phyloP scores from a whole-genome alignment of 768 basidiomycete genomes.

The Tephrocybe sp. region DNA sequence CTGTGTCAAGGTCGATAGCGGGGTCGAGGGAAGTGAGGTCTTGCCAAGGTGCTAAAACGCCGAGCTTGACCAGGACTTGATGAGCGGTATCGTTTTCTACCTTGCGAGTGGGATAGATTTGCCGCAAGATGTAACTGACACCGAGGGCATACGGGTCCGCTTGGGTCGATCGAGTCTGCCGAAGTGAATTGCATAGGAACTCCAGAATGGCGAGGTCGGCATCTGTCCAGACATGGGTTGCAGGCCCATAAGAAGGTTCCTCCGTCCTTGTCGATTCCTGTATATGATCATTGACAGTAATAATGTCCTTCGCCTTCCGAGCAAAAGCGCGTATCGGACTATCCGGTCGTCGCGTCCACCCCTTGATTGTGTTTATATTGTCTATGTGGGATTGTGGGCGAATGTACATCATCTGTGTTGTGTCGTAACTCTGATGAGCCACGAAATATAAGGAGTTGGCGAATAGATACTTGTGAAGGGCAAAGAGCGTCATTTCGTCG shows the following conservation, averaged over 20 bases:
- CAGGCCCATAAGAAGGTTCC: slow-evolving; percentile 27
- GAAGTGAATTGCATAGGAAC: slow-evolving; percentile 58
- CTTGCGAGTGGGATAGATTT: slow-evolving; percentile 39
- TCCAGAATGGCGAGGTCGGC: slow-evolving; percentile 58
- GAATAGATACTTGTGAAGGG: slow-evolving; percentile 71
- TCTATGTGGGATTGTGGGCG: slow-evolving; percentile 61
- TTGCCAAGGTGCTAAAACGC: slow-evolving; percentile 82
- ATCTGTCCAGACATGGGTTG: slow-evolving; percentile 43
- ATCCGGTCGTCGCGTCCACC: slow-evolving; percentile 43
- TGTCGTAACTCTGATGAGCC: slow-evolving; percentile 46
- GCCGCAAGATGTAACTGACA: slow-evolving; percentile 57
- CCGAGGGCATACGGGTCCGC: slow-evolving; percentile 59
- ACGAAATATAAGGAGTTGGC: slow-evolving; percentile 50
- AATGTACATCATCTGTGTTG: slow-evolving; percentile 55
- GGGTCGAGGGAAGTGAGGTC: slow-evolving; percentile 49
- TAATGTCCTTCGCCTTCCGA: slow-evolving; percentile 45
- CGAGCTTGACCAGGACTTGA: slow-evolving; percentile 64
- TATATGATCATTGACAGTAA: slow-evolving; percentile 32
- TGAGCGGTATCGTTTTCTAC: slow-evolving; percentile 38
- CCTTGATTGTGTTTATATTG: slow-evolving; percentile 45
- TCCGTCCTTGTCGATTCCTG: slow-evolving; percentile 28
- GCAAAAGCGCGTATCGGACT: slow-evolving; percentile 49
- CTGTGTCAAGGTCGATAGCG: slow-evolving; percentile 33
- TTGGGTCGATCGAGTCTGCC: slow-evolving; percentile 49
- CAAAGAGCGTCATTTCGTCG: slow-evolving; percentile 36